Base-by-base conservation (phyloP, 2,329 filamentous ascomycete species). In the Salinomyces thailandicus region DNA sequence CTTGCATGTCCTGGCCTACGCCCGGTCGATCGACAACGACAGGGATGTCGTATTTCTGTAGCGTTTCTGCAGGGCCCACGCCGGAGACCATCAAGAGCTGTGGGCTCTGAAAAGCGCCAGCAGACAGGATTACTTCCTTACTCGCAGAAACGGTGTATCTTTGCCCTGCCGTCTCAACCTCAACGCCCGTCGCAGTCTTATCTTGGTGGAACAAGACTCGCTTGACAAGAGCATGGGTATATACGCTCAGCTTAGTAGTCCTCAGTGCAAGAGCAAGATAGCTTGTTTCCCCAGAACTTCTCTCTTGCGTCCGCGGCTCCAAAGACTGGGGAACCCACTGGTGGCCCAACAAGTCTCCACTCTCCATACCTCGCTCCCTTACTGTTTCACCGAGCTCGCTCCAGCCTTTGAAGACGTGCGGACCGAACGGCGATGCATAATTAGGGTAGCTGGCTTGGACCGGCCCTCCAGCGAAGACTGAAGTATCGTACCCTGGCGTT, bases 81-180 rank as follows among this genome's bases (percentile, higher is more conserved):
- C 53, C 55, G 15, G 51, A 54, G 1, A 57, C 41, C 52, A 54
- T 52, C n/a, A 56, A 35, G 1, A 58, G 47, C 35, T 66, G 62
- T 0, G 63, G 64, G 1, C 59, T 62, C 24, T 63, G 60, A 24
- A 65, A 64, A 1, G 56, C 54, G 16, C 64, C 64, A 1, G 62
- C 63, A 0, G 63, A 63, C 1, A 68, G 37, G 17, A 69, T 63
- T 16, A 67, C 60, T 43, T 68, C 64, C 26, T 62, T 60, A 5
- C 6, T 19, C 8, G 36, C 36, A 12, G 11, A 47, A 54, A 1
- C 60, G 61, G 0, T 37, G 35, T 18, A 55, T 35, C 16, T 28
- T 5, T 45, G 34, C 16, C 31, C 39, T 3, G 45, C 46, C 11
- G 55, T 49, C 38, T 53, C 28, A 24, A 51, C 47, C 30, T 44